Evolutionary conservation across 2,329 filamentous ascomycete genomes (phyloP).

Genomic region (Diaporthe velutina): DNA sequence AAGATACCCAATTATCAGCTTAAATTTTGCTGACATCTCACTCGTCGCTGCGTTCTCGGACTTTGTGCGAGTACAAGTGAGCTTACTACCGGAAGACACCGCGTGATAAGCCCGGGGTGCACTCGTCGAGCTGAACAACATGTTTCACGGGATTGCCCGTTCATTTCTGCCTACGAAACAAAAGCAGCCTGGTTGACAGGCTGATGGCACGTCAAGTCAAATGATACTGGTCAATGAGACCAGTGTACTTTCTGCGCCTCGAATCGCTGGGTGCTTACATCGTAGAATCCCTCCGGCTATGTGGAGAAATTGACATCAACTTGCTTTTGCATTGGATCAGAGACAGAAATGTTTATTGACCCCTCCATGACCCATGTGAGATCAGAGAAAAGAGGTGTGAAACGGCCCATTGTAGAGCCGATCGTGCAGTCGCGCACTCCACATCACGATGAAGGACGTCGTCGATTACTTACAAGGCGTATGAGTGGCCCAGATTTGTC

Average conservation of each 20-base stretch:
- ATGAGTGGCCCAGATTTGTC: neutral
- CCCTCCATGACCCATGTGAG: neutral
- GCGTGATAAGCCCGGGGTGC: neutral
- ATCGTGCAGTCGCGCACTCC: slow-evolving; percentile 5
- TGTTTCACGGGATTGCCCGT: neutral
- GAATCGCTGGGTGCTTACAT: neutral
- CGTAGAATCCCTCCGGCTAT: neutral
- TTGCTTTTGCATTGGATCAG: slow-evolving; percentile 21
- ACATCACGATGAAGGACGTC: slow-evolving; percentile 2
- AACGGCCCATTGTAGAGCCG: slow-evolving; percentile 14
- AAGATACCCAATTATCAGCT: slow-evolving; percentile 32
- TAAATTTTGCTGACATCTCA: neutral
- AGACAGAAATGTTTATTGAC: neutral
- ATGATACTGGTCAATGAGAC: neutral
- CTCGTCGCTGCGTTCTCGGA: neutral
- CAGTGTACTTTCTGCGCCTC: neutral
- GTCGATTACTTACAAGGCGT: slow-evolving; percentile 2
- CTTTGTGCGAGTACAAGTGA: neutral
- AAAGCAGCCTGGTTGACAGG: slow-evolving; percentile 6
- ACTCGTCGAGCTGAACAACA: neutral
- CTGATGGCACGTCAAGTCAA: slow-evolving; percentile 21
- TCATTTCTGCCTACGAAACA: neutral
- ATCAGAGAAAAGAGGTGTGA: neutral
- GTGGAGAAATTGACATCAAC: neutral
- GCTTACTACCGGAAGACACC: neutral